Conservation (phyloP, 768 basidiomycete species). For the Pleurotus sapidus region DNA sequence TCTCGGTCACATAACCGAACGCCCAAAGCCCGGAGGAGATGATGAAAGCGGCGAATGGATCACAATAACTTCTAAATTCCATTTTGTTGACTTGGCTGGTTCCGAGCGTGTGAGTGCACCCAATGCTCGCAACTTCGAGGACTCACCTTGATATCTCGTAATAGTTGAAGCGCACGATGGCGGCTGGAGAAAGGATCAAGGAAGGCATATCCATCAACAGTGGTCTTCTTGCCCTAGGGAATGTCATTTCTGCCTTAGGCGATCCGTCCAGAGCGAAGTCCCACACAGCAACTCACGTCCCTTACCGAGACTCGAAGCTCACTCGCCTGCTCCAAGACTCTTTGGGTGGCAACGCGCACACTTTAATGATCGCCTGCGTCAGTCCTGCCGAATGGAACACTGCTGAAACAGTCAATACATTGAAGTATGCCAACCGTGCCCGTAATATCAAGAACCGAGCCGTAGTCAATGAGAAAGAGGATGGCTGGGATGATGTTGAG, state of each 20-base stretch:
- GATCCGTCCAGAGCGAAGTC: conserved; percentile 88
- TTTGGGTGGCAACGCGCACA: conserved; percentile 95
- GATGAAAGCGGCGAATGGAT: conserved; percentile 81
- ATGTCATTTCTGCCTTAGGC: conserved; percentile 96
- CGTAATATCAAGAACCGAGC: conserved; percentile 96
- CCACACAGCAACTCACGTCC: conserved; percentile 84
- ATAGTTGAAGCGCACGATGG: conserved; percentile 93
- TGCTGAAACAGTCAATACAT: conserved; percentile 88
- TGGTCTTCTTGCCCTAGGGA: conserved; percentile 92
- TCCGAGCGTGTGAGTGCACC: conserved; percentile 79
- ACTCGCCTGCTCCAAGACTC: conserved; percentile 96
- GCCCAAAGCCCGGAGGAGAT: conserved; percentile 36
- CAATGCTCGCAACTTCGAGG: background rate
- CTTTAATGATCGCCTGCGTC: conserved; percentile 98
- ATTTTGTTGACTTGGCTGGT: conserved; percentile 97
- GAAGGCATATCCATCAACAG: conserved; percentile 99
- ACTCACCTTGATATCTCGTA: conserved; percentile 15
- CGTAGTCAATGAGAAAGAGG: conserved; percentile 89
- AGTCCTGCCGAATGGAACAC: conserved; percentile 96
- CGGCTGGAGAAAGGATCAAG: conserved; percentile 93
- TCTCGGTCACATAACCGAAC: conserved; percentile 66
- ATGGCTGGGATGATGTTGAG: conserved; percentile 98
- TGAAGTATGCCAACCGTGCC: conserved; percentile 97
- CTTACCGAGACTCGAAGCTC: conserved; percentile 98
- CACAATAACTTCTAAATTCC: conserved; percentile 92